These are phyloP conservation scores for Botryococcus braunii DNA, from an alignment of 163 green algal species.

Conservation along the genomic window DNA sequence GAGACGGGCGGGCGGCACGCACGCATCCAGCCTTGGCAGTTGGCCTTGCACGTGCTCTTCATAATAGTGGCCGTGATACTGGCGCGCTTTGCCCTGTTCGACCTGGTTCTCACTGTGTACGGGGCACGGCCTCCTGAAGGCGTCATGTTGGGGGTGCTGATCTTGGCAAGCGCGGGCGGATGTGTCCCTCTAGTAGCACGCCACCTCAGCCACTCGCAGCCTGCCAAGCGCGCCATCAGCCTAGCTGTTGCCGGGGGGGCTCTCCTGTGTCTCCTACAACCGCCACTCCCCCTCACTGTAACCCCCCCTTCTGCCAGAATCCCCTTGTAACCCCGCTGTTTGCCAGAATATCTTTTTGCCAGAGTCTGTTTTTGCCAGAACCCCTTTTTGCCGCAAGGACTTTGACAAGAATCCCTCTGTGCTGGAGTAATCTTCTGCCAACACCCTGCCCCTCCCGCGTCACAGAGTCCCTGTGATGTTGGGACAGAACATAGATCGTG, in stretches of 20 bases:
- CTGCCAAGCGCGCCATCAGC: conserved; percentile 25
- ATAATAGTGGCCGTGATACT: conserved; percentile 41
- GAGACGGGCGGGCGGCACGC: neutral
- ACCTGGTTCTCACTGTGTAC: conserved; percentile 48
- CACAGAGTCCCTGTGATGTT: too few species aligned
- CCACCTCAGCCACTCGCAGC: conserved; percentile 25
- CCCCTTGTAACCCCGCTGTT: neutral
- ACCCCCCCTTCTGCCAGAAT: neutral
- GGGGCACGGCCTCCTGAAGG: conserved; percentile 38
- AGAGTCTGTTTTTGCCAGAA: neutral
- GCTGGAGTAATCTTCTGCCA: too few species aligned
- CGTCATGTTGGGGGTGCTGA: conserved; percentile 62
- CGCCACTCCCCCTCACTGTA: conserved; percentile 66
- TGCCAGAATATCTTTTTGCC: neutral
- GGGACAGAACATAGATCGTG: too few species aligned
- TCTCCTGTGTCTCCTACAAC: conserved; percentile 67
- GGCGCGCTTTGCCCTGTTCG: conserved; percentile 82
- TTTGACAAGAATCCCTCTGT: too few species aligned
- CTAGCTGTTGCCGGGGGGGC: conserved; percentile 33
- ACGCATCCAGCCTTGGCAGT: too few species aligned
- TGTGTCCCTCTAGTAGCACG: conserved; percentile 43
- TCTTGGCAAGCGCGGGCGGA: conserved; percentile 39
- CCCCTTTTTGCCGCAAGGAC: too few species aligned
- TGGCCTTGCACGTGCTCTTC: conserved; percentile 23
- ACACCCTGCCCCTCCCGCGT: too few species aligned